Evolutionary conservation across 257 asterid genomes (phyloP), one percentile per base, ranked within the genome.

Genomic region (Cinchona pubescens): DNA sequence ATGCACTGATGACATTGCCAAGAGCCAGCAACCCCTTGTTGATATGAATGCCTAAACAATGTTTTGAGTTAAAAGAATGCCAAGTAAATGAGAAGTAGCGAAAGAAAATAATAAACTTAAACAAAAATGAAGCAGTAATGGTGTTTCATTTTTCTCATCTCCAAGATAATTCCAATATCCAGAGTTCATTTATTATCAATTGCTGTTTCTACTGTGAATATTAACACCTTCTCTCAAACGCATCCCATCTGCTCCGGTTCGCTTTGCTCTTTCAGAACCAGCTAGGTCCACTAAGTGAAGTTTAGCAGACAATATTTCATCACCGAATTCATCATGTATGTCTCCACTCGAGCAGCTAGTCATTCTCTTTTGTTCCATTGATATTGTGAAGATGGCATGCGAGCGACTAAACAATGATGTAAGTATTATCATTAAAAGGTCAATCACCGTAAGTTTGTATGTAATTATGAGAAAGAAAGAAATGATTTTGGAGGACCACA

Each of bases 251-350:
- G 97, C 99, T 80, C 99, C 99, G 8, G 98, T 95, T 82, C 99
- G 85, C 82, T 95, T 95, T 71, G 98, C 99, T 58, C 99, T 88
- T 73, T 95, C 99, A 32, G 99, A 95, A 48, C 99, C 99, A 23
- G 99, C 99, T 67, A 95, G 94, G 84, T 95, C 99, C 59, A 95
- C 99, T 73, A 95, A 80, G 78, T 95, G 99, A 73, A 95, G 98
- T 76, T 95, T 95, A 30, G 99, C 98, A 69, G 82, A 79, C 65
- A 95, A 74, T 66, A 95, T 91, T 83, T 95, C 98, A 73, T 87
- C 99, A 29, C 91, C 89, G 66, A 49, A 81, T 67, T 88, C 99
- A 78, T 90, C 79, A 32, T 32, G 68, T 29, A 74, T 43, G 67
- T 73, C 87, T 67, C 86, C 89, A 72, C 72, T 56, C 29, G 86